Conservation (phyloP, 345 rosid genomes). For the Arabidopsis arenosa region DNA sequence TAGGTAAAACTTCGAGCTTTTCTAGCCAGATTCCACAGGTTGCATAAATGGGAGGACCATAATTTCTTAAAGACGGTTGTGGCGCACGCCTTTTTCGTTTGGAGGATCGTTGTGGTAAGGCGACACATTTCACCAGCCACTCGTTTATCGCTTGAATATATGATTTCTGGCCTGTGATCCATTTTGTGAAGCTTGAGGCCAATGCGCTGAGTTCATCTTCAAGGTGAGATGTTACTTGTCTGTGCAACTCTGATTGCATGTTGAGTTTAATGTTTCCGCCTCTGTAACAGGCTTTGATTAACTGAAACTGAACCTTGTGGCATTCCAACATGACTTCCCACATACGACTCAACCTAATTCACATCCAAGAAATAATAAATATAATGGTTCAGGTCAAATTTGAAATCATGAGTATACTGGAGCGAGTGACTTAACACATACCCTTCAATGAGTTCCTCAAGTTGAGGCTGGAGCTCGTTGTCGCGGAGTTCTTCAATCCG, state of each 20-base stretch:
- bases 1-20: constrained; percentile 53
- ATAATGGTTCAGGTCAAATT: background rate
- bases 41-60: constrained; percentile 78
- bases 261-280: constrained; percentile 53
- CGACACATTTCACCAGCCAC: constrained; percentile 79
- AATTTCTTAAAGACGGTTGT: constrained; percentile 43
- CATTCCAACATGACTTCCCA: constrained; percentile 95
- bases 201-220: constrained; percentile 65
- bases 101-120: constrained; percentile 41
- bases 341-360: constrained; percentile 85
- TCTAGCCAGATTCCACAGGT: constrained; percentile 81
- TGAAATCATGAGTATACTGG: constrained; percentile 13
- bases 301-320: constrained; percentile 73
- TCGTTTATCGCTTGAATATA: constrained; percentile 66
- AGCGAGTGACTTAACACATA: constrained; percentile 40
- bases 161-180: constrained; percentile 75
- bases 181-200: constrained; percentile 73
- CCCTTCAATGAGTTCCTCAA: constrained; percentile 96
- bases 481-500: constrained; percentile 92
- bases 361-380: constrained; percentile 9
- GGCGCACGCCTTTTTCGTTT: constrained; percentile 48
- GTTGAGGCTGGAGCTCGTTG: constrained; percentile 95
- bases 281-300: constrained; percentile 60
- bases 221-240: constrained; percentile 67
- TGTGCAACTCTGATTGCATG: constrained; percentile 65